A percentile compares a stretch with the other conserved stretches of the same genome.
These are phyloP conservation scores for Fusarium sp. DNA, from an alignment of 2,329 filamentous ascomycete species.

Conservation along the genomic window DNA sequence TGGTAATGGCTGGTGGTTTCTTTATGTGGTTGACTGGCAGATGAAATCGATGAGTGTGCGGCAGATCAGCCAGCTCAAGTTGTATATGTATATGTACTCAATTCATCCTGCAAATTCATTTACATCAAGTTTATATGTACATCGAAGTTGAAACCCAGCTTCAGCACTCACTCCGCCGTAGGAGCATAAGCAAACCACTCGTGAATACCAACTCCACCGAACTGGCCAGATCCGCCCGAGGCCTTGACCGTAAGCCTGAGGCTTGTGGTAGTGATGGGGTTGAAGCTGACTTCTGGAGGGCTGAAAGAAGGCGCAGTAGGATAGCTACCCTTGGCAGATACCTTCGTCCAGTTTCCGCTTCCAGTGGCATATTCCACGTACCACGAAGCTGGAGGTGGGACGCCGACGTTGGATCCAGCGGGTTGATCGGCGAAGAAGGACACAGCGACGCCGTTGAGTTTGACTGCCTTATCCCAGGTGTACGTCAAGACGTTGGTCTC, in stretches of 20 bases:
- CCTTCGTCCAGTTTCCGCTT: constrained; percentile 30
- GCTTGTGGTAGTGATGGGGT: constrained; percentile 33
- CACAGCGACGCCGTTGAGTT: constrained; percentile 45
- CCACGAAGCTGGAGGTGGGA: constrained; percentile 45
- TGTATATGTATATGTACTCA: no score
- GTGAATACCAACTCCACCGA: constrained; percentile 11
- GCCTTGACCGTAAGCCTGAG: constrained; percentile 5
- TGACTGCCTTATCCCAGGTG: constrained; percentile 43
- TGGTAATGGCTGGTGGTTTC: neutral
- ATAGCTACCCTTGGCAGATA: neutral
- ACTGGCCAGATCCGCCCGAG: constrained; percentile 7
- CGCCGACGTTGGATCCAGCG: constrained; percentile 43
- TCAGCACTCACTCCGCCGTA: neutral
- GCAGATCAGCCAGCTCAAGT: neutral
- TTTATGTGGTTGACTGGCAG: neutral
- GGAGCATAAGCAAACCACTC: constrained; percentile 18
- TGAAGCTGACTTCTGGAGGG: constrained; percentile 3
- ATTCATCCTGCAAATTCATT: neutral
- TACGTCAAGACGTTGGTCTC: constrained; percentile 44
- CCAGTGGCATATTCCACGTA: constrained; percentile 39
- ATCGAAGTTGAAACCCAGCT: neutral
- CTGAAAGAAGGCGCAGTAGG: neutral
- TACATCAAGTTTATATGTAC: neutral
- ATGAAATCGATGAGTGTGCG: neutral
- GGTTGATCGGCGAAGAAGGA: constrained; percentile 47